phyloP scores from a whole-genome alignment of 1,284 basidiomycete species.

The Apiotrichum brassicae region DNA sequence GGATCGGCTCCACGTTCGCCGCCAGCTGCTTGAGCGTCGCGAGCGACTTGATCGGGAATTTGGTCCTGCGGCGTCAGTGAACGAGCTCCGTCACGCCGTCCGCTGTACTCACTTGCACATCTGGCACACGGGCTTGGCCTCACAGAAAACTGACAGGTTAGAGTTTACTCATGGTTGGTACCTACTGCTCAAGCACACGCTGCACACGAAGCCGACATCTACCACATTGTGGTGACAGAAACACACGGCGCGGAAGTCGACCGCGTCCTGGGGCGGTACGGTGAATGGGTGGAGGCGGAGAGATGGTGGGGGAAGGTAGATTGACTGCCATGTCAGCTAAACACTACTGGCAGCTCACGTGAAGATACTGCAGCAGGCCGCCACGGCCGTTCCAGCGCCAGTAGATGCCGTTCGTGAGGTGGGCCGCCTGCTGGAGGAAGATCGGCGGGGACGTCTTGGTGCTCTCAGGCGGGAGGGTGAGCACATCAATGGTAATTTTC shows the following conservation, averaged over 20 bases:
- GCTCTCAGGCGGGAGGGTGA: constrained; percentile 69
- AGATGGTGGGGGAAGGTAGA: constrained; percentile 76
- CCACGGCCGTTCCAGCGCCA: constrained; percentile 65
- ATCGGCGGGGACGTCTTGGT: constrained; percentile 64
- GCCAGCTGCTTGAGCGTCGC: constrained; percentile 59
- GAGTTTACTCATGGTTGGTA: neutral
- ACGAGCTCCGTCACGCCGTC: neutral
- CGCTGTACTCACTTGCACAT: constrained; percentile 65
- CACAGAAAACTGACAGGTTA: constrained; percentile 67
- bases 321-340: constrained; percentile 58
- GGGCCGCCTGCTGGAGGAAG: constrained; percentile 94
- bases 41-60: constrained; percentile 83
- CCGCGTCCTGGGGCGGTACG: constrained; percentile 84
- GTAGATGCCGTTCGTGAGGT: constrained; percentile 91
- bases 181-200: constrained; percentile 84
- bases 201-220: constrained; percentile 96
- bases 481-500: constrained; percentile 94
- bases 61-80: constrained; percentile 56
- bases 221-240: constrained; percentile 98
- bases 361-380: constrained; percentile 78
- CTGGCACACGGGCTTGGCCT: constrained; percentile 83
- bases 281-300: constrained; percentile 67
- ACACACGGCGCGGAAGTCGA: constrained; percentile 95
- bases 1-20: constrained; percentile 32
- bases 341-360: constrained; percentile 51